A percentile compares a stretch with the other conserved stretches of the same genome.
Evolutionary conservation across 1,284 basidiomycete genomes (phyloP).

Genomic region (Ganoderma meredithae): DNA sequence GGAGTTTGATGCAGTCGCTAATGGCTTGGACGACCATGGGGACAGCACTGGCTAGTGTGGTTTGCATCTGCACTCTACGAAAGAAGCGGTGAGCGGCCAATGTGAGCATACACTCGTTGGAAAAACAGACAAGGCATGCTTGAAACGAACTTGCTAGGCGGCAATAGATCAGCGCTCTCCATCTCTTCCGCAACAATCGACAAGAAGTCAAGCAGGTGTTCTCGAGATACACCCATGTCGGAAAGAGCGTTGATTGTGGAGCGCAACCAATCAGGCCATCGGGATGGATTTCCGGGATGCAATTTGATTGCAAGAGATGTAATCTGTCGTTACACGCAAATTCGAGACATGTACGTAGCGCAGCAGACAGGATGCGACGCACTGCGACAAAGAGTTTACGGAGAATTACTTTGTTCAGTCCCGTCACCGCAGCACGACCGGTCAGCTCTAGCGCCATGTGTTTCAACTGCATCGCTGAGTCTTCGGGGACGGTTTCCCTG

Average conservation of each 20-base stretch:
- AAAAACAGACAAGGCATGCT: neutral
- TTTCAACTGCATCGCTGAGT: conserved; percentile 58
- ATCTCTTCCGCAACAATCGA: conserved; percentile 88
- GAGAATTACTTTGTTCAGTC: conserved; percentile 72
- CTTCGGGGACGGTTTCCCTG: conserved; percentile 69
- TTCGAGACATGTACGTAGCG: conserved; percentile 13
- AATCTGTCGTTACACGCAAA: conserved; percentile 51
- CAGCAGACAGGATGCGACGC: conserved; percentile 42
- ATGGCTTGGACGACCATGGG: conserved; percentile 77
- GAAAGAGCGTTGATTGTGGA: conserved; percentile 66
- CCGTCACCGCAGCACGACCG: conserved; percentile 59
- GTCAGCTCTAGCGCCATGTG: conserved; percentile 73
- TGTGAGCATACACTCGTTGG: neutral
- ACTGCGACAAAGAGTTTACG: conserved; percentile 90
- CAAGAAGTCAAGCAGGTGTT: conserved; percentile 78
- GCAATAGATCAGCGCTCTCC: conserved; percentile 74
- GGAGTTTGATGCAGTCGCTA: conserved; percentile 53
- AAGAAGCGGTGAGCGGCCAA: neutral
- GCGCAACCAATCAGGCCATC: conserved; percentile 80
- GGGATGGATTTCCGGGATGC: conserved; percentile 58
- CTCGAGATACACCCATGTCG: conserved; percentile 58
- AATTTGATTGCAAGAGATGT: conserved; percentile 81
- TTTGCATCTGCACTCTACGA: conserved; percentile 65
- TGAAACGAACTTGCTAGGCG: conserved; percentile 71
- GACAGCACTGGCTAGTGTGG: conserved; percentile 68